Evolutionary conservation across 2,329 filamentous ascomycete genomes (phyloP).

Genomic region (Colletotrichum eleusines): DNA sequence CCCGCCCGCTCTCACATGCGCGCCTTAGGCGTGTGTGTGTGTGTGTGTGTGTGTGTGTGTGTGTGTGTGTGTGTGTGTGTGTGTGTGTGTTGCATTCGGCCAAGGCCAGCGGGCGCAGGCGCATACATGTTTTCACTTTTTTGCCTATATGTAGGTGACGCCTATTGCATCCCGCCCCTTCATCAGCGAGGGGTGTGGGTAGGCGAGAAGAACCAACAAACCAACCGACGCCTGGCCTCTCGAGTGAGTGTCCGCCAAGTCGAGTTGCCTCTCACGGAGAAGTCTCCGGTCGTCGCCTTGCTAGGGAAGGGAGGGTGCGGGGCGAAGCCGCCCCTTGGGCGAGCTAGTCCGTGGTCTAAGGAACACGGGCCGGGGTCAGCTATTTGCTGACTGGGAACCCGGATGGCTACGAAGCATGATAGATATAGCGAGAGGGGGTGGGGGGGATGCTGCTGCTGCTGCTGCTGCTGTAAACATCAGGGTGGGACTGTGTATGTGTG

Average conservation of each 20-base stretch:
- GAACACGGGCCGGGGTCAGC: neutral
- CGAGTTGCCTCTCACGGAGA: neutral
- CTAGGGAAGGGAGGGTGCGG: neutral
- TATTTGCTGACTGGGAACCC: neutral
- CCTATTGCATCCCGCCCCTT: constrained; percentile 2
- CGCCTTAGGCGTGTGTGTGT: neutral
- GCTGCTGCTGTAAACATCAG: neutral
- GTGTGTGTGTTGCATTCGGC: neutral
- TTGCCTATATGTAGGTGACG: constrained; percentile 3
- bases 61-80: neutral
- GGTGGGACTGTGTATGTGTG: neutral
- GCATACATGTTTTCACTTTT: neutral
- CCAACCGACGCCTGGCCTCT: neutral
- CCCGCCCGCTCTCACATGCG: neutral
- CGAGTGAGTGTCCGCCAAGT: neutral
- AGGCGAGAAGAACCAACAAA: neutral
- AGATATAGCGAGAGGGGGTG: constrained; percentile 2
- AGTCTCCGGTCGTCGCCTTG: neutral
- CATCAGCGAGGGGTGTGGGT: neutral
- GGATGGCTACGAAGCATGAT: neutral
- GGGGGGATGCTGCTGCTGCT: neutral
- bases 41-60: neutral
- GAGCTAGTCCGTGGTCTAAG: neutral
- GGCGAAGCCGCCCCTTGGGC: neutral
- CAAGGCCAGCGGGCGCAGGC: neutral